A percentile compares a stretch with the other conserved stretches of the same genome.
Conservation (phyloP, 148 eudicot species). For the Fagopyrum homotropicum region DNA sequence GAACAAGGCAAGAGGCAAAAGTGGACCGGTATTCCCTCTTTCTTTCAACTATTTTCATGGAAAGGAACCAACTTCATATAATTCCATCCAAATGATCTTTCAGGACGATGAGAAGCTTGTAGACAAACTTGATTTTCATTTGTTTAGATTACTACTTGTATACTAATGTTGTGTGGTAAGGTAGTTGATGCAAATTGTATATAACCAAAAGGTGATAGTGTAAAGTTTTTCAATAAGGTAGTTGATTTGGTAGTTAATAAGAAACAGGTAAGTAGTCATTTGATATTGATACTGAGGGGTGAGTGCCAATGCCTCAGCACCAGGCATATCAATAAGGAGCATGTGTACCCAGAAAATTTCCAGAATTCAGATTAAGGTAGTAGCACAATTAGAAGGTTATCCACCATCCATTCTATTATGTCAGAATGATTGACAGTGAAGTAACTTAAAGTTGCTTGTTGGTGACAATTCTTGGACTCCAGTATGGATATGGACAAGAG, state of each 20-base stretch:
- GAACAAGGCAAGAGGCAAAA: slow-evolving; percentile 98
- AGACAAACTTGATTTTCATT: not conserved
- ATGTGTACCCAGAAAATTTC: not conserved
- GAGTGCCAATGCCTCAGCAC: no score
- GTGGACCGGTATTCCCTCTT: slow-evolving; percentile 79
- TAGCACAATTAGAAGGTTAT: not conserved
- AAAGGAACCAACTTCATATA: not conserved
- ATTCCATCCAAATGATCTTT: not conserved
- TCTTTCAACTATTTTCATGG: slow-evolving; percentile 2
- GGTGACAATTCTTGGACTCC: not conserved
- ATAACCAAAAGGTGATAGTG: not conserved
- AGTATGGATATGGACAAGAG: not conserved
- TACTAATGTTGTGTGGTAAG: not conserved
- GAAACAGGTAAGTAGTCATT: not conserved
- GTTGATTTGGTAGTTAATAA: not conserved
- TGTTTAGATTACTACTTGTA: not conserved
- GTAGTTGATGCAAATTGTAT: not conserved
- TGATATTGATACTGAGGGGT: not conserved
- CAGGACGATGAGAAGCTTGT: not conserved
- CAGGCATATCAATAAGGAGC: not conserved
- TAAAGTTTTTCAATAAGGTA: not conserved
- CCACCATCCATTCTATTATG: not conserved
- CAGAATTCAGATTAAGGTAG: not conserved
- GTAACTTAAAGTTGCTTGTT: not conserved
- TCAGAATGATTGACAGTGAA: not conserved